Evolutionary conservation across 352 stramenopile genomes (phyloP), one percentile per base, ranked within the genome.

Genomic region (Vaucheria bursata): DNA sequence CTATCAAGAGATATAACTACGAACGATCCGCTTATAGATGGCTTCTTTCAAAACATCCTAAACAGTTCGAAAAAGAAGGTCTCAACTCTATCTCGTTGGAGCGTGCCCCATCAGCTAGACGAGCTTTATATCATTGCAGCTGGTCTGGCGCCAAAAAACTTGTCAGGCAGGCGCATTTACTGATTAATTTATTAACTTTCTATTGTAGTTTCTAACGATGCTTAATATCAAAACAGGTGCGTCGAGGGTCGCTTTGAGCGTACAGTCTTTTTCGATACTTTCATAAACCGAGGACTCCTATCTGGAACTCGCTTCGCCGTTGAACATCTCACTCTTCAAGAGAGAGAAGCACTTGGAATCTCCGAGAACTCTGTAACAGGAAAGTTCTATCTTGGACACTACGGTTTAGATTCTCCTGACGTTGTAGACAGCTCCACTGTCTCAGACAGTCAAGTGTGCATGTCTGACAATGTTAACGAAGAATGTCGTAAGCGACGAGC

Each of bases 41-140:
- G 78, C 59, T 83, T 2, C 67, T 83, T 53, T 34, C 50, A 1
- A 38, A 73, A 18, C 78, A 83, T 52, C 78, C 78, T 1, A 66
- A 76, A 32, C 50, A 76, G 31, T 83, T 83, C 29, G 78, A 80
- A 73, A 45, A 45, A 35, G 52, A 80, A 12, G 78, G 78, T 8
- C 71, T 83, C 59, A 83, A 71, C 0, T 77, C 72, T 1, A 74
- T 49, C 35, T 73, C 73, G 4, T 68, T 83, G 12, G 78, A 83
- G 68, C 72, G 78, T 1, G 78, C 78, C 18, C 78, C 78, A 29
- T 36, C 68, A 33, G 78, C 78, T 1, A 59, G 78, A 1, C 35
- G 75, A 36, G 78, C 78, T 34, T 74, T 83, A 31, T 83, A 81
- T 45, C 67, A 33, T 1, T 81, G 64, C n/a, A 66, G 68, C 50